Base-by-base conservation (phyloP, 2,329 filamentous ascomycete genomes). In the Hymenoscyphus occultus region DNA sequence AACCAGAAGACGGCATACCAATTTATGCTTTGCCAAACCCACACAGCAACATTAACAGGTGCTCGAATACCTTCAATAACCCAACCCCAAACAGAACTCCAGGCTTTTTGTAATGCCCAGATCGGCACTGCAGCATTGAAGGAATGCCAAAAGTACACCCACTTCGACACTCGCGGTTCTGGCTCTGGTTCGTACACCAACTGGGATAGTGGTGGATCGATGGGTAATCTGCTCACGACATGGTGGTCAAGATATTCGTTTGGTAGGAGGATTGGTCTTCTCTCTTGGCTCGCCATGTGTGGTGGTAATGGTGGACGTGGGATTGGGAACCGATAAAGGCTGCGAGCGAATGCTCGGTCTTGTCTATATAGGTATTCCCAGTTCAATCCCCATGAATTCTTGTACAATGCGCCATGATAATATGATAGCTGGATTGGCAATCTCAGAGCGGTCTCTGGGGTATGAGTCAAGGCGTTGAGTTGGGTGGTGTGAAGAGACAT, bases 341-440 rank as follows among this genome's bases (percentile, higher is more conserved):
- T 6, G 32, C n/a, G 22, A 22, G 10, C 42, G 42, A 61, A 61
- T n/a, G 45, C 22, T 35, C 28, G 12, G 40, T 40, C 45, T 14
- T 31, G 60, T 19, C 48, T 48, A 13, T 62, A 48, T 35, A 48
- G 56, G 32, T 56, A 62, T 28, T 40, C 39, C 60, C 60, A 42
- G n/a, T 59, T 42, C 32, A 14, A 60, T 39, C 45, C 45, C 45
- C 19, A 51, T 51, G 45, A 22, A 2, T 51, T 19, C n/a, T 10
- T 51, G 45, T 19, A 22, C 14, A 51, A 22, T 19, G 5, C 12
- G 45, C 19, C 19, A 22, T 48, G 3, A 19, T 48, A 1, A 19
- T 51, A 51, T 10, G n/a, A 2, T 51, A 22, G 45, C 6, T 51
- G 45, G 19, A 22, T 22, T 51, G 45, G 45, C 19, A 28, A 12